Percentiles rank a stretch among this genome's conserved stretches.
Conservation (phyloP, 1,284 basidiomycete species). For the Ceratobasidium sp. region DNA sequence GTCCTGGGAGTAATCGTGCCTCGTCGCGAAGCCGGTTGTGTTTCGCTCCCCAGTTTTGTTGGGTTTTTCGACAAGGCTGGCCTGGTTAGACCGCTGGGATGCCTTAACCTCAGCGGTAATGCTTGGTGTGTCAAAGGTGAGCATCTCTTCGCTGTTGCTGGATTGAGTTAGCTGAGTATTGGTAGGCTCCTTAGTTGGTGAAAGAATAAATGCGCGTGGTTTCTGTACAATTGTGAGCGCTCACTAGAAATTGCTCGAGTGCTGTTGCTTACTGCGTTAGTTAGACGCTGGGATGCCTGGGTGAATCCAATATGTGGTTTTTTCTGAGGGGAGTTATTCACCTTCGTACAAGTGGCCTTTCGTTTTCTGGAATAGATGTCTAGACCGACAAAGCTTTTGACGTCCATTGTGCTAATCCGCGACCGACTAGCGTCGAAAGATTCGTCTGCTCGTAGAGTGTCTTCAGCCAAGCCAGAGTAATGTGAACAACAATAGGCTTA, state of each 20-base stretch:
- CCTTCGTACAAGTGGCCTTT: neutral
- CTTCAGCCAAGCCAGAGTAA: neutral
- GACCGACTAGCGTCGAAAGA: conserved; percentile 41
- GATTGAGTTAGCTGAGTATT: neutral
- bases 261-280: conserved; percentile 5
- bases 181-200: neutral
- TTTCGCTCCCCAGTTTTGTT: neutral
- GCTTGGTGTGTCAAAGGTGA: conserved; percentile 27
- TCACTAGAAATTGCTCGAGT: neutral
- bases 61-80: neutral
- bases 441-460: conserved; percentile 24
- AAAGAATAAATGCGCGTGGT: conserved; percentile 8
- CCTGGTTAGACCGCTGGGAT: neutral
- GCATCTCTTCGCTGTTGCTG: conserved; percentile 21
- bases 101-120: neutral
- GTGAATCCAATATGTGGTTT: neutral
- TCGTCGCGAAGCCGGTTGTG: too few relatives aligned
- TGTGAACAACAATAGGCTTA: neutral
- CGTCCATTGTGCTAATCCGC: conserved; percentile 22
- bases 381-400: conserved; percentile 25
- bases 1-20: neutral
- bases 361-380: conserved; percentile 28
- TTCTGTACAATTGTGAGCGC: neutral
- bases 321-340: neutral
- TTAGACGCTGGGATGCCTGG: neutral